A percentile compares a stretch with the other conserved stretches of the same genome.
These are phyloP conservation scores for Mycena citricolor DNA, from an alignment of 1,284 basidiomycete species.

Conservation along the genomic window DNA sequence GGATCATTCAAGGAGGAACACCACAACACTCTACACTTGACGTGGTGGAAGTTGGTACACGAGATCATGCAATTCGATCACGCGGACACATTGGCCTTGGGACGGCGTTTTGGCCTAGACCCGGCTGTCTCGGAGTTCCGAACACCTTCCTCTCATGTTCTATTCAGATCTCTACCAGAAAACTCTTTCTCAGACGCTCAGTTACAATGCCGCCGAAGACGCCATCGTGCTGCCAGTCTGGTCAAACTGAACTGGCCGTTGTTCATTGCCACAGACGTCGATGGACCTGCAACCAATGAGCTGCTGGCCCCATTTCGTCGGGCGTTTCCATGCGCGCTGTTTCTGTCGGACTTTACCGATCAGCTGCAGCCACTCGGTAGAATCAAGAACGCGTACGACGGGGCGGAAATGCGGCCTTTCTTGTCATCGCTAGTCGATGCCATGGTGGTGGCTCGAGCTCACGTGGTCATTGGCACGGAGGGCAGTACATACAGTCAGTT, in stretches of 20 bases:
- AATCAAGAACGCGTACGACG: slow-evolving; percentile 54
- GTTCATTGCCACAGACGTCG: slow-evolving; percentile 71
- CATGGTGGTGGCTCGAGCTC: slow-evolving; percentile 58
- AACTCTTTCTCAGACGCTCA: not conserved
- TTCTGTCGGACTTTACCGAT: slow-evolving; percentile 54
- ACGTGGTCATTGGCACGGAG: slow-evolving; percentile 62
- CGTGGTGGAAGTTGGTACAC: slow-evolving; percentile 60
- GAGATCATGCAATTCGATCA: slow-evolving; percentile 39
- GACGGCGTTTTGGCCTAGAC: slow-evolving; percentile 13
- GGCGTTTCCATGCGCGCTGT: slow-evolving; percentile 73
- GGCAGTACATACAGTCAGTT: slow-evolving; percentile 75
- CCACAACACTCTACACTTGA: slow-evolving; percentile 39
- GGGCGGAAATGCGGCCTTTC: slow-evolving; percentile 47
- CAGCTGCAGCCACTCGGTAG: slow-evolving; percentile 38
- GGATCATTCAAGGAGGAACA: slow-evolving; percentile 53
- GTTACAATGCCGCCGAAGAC: slow-evolving; percentile 22
- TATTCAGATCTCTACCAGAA: too few relatives aligned
- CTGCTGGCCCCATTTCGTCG: slow-evolving; percentile 48
- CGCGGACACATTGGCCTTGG: slow-evolving; percentile 41
- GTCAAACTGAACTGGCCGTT: slow-evolving; percentile 57
- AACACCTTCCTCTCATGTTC: too few relatives aligned
- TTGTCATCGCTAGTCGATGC: slow-evolving; percentile 69
- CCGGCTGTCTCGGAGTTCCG: too few relatives aligned
- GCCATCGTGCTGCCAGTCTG: slow-evolving; percentile 23
- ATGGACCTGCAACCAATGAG: slow-evolving; percentile 44